These are phyloP conservation scores for Colletotrichum limetticola DNA, from an alignment of 2,329 filamentous ascomycete genomes.

Conservation along the genomic window DNA sequence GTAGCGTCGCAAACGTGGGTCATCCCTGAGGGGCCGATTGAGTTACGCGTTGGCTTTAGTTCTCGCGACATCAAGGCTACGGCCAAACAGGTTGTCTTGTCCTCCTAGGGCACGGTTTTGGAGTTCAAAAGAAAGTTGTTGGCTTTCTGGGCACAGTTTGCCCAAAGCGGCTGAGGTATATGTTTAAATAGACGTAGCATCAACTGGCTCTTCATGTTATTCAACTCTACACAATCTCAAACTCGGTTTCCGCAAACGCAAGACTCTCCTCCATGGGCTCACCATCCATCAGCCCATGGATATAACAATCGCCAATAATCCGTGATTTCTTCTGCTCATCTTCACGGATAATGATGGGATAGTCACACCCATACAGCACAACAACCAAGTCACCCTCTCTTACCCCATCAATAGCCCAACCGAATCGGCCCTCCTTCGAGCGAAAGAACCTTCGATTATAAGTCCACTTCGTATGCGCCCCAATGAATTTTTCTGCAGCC, in stretches of 20 bases:
- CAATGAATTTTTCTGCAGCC: background rate
- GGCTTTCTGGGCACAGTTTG: background rate
- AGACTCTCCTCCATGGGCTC: background rate
- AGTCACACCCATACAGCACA: conserved; percentile 8
- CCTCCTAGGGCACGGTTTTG: background rate
- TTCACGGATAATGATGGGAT: background rate
- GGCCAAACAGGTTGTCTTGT: conserved; percentile 9
- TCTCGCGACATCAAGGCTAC: conserved; percentile 17
- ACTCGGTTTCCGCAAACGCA: background rate
- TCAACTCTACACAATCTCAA: background rate
- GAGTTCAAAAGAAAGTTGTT: background rate
- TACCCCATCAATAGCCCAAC: conserved; percentile 10
- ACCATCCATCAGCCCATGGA: conserved; percentile 10
- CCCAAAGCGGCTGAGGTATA: background rate
- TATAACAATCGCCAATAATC: conserved; percentile 6
- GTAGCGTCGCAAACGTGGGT: conserved; percentile 69
- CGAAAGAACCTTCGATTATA: conserved; percentile 26
- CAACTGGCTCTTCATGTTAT: background rate
- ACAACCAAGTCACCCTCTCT: conserved; percentile 1
- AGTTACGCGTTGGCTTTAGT: conserved; percentile 49
- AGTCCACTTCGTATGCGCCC: conserved; percentile 1
- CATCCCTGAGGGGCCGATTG: conserved; percentile 56
- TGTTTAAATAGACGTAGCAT: background rate
- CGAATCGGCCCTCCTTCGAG: conserved; percentile 1
- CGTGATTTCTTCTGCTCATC: background rate